A percentile compares a stretch with the other conserved stretches of the same genome.
Conservation (phyloP, 179 eudicot genomes). For the Silene coronaria region DNA sequence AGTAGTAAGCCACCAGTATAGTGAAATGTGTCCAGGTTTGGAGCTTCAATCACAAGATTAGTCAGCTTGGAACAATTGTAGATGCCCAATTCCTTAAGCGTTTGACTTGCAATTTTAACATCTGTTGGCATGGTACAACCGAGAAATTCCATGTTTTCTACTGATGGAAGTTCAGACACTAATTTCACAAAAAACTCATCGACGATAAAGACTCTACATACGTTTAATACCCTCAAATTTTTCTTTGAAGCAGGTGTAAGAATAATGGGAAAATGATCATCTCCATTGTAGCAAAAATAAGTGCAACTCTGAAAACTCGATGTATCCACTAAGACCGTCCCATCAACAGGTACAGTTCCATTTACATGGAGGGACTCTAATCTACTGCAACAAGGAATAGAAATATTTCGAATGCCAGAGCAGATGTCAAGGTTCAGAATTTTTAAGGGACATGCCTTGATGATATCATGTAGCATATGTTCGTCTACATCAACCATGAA, state of each 20-base stretch:
- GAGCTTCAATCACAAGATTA: constrained; percentile 1
- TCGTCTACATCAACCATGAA: not conserved
- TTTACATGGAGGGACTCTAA: not conserved
- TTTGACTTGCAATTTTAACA: not conserved
- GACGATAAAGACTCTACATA: not conserved
- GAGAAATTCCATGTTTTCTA: not conserved
- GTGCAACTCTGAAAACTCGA: not conserved
- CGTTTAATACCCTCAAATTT: not conserved
- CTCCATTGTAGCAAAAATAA: not conserved
- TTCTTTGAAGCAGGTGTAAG: not conserved
- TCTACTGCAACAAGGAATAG: not conserved
- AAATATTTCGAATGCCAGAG: not conserved
- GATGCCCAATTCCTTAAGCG: not conserved
- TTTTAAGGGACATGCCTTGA: not conserved
- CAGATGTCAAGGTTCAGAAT: not conserved
- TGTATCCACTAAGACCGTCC: not conserved
- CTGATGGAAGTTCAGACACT: not conserved
- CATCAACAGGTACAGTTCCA: not conserved
- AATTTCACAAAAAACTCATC: not conserved
- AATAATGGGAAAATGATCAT: not conserved
- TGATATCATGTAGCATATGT: not conserved
- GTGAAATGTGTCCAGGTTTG: not conserved
- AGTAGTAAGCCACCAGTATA: not conserved
- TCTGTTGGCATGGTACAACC: not conserved
- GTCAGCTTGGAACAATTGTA: not conserved